phyloP scores from a whole-genome alignment of 768 basidiomycete species.

The Boletus pseudo-olivaceus region DNA sequence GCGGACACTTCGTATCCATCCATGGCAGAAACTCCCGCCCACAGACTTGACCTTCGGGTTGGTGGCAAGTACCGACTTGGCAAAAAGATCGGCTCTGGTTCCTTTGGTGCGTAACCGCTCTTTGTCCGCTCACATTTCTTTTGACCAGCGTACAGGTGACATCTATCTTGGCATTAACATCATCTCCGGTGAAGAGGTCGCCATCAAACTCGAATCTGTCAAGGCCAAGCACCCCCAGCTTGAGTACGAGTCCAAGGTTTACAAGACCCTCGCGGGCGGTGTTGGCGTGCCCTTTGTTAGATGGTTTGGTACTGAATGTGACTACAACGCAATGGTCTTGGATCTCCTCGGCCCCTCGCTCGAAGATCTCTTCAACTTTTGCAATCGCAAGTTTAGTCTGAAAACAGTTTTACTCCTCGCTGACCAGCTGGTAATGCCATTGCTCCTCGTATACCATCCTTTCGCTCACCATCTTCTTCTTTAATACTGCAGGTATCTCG shows the following conservation, averaged over 20 bases:
- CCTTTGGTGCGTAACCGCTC: constrained; percentile 69
- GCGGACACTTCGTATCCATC: constrained; percentile 15
- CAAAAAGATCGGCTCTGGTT: constrained; percentile 99
- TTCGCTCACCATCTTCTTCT: constrained; percentile 28
- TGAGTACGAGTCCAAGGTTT: constrained; percentile 94
- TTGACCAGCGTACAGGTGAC: constrained; percentile 59
- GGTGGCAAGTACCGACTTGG: constrained; percentile 97
- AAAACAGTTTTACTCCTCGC: constrained; percentile 97
- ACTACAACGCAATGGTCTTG: constrained; percentile 99
- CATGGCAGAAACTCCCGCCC: constrained; percentile 72
- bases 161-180: constrained; percentile 99
- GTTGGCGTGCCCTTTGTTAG: constrained; percentile 98
- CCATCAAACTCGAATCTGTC: constrained; percentile 99
- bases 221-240: constrained; percentile 99
- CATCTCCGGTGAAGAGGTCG: constrained; percentile 98
- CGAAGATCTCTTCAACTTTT: constrained; percentile 91
- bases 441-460: constrained; percentile 30
- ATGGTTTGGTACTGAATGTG: constrained; percentile 94
- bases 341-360: constrained; percentile 92
- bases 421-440: constrained; percentile 74
- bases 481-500: constrained; percentile 75
- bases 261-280: constrained; percentile 98
- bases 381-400: constrained; percentile 95
- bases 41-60: constrained; percentile 82
- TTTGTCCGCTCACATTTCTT: background rate